phyloP scores from a whole-genome alignment of 2,329 filamentous ascomycete genomes.

The Colletotrichum abscissum region DNA sequence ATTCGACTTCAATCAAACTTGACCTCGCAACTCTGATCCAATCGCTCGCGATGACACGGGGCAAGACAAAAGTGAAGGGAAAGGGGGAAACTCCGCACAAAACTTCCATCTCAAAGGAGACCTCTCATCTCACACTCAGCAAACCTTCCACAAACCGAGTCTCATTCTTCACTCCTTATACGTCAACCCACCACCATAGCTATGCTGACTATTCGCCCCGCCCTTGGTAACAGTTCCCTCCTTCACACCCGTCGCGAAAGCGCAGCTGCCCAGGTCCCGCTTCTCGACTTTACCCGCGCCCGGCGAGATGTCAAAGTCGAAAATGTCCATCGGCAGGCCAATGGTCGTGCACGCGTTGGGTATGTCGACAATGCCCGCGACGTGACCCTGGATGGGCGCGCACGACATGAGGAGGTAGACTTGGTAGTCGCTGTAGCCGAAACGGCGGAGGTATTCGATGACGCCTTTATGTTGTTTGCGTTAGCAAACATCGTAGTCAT shows the following conservation, averaged over 20 bases:
- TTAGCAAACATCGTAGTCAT: neutral
- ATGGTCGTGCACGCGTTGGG: constrained; percentile 92
- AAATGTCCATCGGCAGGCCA: constrained; percentile 91
- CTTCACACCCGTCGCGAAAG: constrained; percentile 64
- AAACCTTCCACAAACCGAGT: neutral
- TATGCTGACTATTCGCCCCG: constrained; percentile 58
- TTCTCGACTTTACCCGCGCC: constrained; percentile 58
- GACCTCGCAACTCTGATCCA: neutral
- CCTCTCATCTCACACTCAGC: neutral
- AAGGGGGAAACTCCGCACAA: too few relatives aligned
- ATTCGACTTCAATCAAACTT: neutral
- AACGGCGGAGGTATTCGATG: constrained; percentile 83
- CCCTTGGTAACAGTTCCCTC: constrained; percentile 57
- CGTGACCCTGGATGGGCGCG: constrained; percentile 87
- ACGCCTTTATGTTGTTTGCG: constrained; percentile 55
- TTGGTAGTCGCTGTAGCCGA: constrained; percentile 79
- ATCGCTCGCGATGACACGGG: neutral
- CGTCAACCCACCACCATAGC: constrained; percentile 63
- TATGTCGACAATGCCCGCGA: constrained; percentile 91
- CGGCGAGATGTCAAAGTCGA: constrained; percentile 90
- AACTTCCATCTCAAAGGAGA: neutral
- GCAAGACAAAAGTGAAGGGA: neutral
- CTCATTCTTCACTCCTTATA: constrained; percentile 48
- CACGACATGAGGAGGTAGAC: constrained; percentile 87
- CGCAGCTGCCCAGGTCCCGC: constrained; percentile 62